Evolutionary conservation across 331 rosid genomes (phyloP), one percentile per base, ranked within the genome.

Genomic region (Pyrus hybrid): DNA sequence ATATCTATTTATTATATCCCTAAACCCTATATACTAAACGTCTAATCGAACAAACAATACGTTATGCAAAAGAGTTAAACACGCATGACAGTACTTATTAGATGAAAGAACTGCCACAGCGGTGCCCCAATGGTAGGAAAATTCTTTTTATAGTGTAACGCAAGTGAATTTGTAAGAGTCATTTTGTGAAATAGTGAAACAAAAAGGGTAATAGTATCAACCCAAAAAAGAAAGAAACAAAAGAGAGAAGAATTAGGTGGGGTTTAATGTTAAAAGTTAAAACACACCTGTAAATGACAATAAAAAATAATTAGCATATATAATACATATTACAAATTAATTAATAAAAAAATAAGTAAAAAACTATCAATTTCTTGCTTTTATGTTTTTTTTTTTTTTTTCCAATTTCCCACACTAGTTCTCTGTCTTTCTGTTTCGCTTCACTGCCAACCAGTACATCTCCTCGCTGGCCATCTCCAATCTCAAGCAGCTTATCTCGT

Each of bases 361-460:
- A 41, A 41, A 41, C 45, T 10, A 41, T 41, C 45, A 41, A 41
- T 41, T 37, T 37, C 13, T 37, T 10, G 45, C 45, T 10, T 37
- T 33, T 33, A 33, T 33, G 37, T 33, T 33, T 6, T 3, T 13
- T 61, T 6, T 3, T 13, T 61, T 35, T 35, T 37, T 2, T 37
- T 35, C 12, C 20, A 43, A 7, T 35, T 75, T 64, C 73, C 35
- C 41, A 20, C 79, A 10, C 80, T 37, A 30, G 1, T 33, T 75
- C 86, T 85, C 81, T 85, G 88, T 85, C 87, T 69, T 80, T 78
- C 80, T 65, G 74, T 74, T 74, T 16, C 62, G 70, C 78, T 57
- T 86, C 72, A 33, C 82, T 75, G 71, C 79, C 41, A 71, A 78
- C 81, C 77, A 60, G 74, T 85, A 32, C 82, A 81, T 71, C 80